Conservation (phyloP, 257 asterid species). For the Nicotiana attenuata region DNA sequence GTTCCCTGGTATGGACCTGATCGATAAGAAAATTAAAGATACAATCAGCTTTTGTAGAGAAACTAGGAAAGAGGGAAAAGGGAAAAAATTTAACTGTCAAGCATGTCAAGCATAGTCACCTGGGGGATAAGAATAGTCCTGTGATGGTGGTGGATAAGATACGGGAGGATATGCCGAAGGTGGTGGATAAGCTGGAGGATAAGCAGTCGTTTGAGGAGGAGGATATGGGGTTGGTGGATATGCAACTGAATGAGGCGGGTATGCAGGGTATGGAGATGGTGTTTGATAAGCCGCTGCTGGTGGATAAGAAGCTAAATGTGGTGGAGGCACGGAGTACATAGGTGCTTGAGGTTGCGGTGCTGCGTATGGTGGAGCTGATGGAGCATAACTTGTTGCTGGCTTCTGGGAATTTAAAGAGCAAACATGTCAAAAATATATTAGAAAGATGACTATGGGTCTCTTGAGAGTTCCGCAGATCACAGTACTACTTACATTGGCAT, state of each 20-base stretch:
- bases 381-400: slow-evolving; percentile 29
- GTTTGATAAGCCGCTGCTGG: slow-evolving; percentile 20
- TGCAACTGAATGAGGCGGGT: slow-evolving; percentile 27
- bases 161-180: slow-evolving; percentile 11
- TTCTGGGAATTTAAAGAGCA: slow-evolving; percentile 27
- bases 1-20: slow-evolving; percentile 38
- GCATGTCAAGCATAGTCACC: slow-evolving; percentile 19
- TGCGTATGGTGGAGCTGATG: slow-evolving; percentile 37
- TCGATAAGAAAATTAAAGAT: background rate
- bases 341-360: slow-evolving; percentile 17
- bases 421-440: slow-evolving; percentile 1
- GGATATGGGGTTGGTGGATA: slow-evolving; percentile 25
- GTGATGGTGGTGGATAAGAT: slow-evolving; percentile 29
- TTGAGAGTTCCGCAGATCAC: background rate
- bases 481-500: slow-evolving; percentile 48
- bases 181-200: slow-evolving; percentile 25
- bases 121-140: slow-evolving; percentile 30
- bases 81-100: background rate
- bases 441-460: background rate
- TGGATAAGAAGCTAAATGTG: slow-evolving; percentile 19
- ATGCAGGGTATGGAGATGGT: slow-evolving; percentile 24
- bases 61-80: background rate
- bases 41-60: background rate
- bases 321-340: slow-evolving; percentile 26
- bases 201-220: slow-evolving; percentile 23